Base-by-base conservation (phyloP, 768 basidiomycete species). In the Auricularia sp. region DNA sequence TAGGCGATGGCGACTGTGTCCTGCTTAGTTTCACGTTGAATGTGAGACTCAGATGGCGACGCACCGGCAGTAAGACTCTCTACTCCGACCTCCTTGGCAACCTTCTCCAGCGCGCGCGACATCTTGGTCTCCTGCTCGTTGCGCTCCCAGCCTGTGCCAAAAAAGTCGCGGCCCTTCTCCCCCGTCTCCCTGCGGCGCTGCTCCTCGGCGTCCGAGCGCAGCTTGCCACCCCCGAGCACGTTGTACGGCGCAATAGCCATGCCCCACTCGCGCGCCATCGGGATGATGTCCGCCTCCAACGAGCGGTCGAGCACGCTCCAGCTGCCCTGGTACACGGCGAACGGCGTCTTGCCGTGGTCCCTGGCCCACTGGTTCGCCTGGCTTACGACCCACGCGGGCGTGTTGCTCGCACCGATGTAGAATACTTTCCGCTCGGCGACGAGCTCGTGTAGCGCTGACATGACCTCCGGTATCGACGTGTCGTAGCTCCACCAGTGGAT, bases 221-320 rank as follows among this genome's bases (percentile, higher is more conserved):
- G 39, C 39, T 42, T 42, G 8, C 39, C 39, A 14, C 39, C 39
- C 39, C 8, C 39, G 39, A 42, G 7, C 8, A 42, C 39, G 13
- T 42, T 42, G 39, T 42, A 42, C 13, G 39, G 39, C 39, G 39
- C 39, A 14, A 42, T 7, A 7, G 39, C 39, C 39, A 42, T 42
- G 39, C 39, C 39, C 39, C 39, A 42, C 63, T 68, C 36, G 62
- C 34, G 65, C 36, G 71, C 73, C 78, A 77, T 78, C 11, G 77
- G 77, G 65, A 80, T 73, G 65, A 80, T 75, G 16, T 80, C 78
- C 11, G 78, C 72, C 69, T 80, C 80, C 39, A 79, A 73, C 42
- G 77, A 77, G 24, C 80, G 71, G 0, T 68, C 54, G 33, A 75
- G 65, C 16, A 71, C 68, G 62, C 66, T 71, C 74, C 73, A 77